phyloP scores from a whole-genome alignment of 352 stramenopile species.

The Phytophthora boehmeriae region DNA sequence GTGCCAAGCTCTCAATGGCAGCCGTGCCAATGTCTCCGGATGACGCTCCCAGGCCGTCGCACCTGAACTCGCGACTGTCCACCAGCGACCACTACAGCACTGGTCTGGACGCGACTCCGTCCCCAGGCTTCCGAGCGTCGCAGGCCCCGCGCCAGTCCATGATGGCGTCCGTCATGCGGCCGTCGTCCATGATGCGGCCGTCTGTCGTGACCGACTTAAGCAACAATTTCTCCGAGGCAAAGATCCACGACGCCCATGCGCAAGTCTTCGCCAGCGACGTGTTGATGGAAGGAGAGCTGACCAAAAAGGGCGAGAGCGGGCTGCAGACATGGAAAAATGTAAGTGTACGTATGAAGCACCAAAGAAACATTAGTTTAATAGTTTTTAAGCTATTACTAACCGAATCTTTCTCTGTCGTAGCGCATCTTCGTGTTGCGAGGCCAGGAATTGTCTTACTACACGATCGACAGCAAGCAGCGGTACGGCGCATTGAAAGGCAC shows the following conservation, averaged over 20 bases:
- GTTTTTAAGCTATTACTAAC: conserved; percentile 2
- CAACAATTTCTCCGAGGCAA: conserved; percentile 68
- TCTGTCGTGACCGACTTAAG: conserved; percentile 57
- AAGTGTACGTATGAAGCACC: conserved; percentile 46
- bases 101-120: conserved; percentile 5
- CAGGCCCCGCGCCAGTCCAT: conserved; percentile 29
- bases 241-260: conserved; percentile 59
- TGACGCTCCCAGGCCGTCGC: conserved; percentile 25
- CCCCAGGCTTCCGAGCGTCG: conserved; percentile 6
- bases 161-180: conserved; percentile 34
- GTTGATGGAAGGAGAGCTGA: conserved; percentile 72
- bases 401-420: conserved; percentile 20
- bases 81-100: conserved; percentile 21
- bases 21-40: conserved; percentile 10
- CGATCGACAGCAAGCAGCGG: conserved; percentile 53
- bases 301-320: conserved; percentile 68
- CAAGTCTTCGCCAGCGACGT: conserved; percentile 69
- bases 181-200: too few relatives aligned
- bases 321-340: conserved; percentile 76
- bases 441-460: conserved; percentile 77
- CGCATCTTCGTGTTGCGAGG: conserved; percentile 74
- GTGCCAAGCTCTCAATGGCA: conserved; percentile 16
- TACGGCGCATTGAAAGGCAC: conserved; percentile 67
- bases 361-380: not conserved
- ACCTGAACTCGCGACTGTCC: conserved; percentile 41